These are phyloP conservation scores for Aspergillus nomiae DNA, from an alignment of 2,329 filamentous ascomycete genomes.

Conservation along the genomic window DNA sequence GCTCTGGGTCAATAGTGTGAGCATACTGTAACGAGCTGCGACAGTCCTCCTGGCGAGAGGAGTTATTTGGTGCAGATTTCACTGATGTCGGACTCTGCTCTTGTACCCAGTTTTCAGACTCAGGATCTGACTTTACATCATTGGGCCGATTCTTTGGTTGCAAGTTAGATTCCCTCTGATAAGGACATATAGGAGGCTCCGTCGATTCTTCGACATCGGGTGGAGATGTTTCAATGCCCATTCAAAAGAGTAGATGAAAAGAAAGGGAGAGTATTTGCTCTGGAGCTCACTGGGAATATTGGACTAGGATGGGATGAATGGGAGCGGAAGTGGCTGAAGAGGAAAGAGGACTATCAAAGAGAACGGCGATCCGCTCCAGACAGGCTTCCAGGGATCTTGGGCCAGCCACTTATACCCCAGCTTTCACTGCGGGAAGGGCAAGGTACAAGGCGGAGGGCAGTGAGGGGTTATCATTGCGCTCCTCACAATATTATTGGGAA, in stretches of 20 bases:
- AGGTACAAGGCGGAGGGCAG: slow-evolving; percentile 3
- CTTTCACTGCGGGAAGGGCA: neutral
- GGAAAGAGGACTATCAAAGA: neutral
- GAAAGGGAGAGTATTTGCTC: neutral
- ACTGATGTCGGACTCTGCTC: neutral
- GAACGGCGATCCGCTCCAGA: neutral
- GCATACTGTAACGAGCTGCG: slow-evolving; percentile 23
- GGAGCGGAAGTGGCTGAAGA: neutral
- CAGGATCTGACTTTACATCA: slow-evolving; percentile 20
- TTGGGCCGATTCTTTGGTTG: slow-evolving; percentile 21
- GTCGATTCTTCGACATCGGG: slow-evolving; percentile 46
- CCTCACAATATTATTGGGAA: slow-evolving; percentile 14
- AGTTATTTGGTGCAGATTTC: neutral
- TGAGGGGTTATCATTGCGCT: slow-evolving; percentile 19
- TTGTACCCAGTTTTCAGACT: slow-evolving; percentile 20
- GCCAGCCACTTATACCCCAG: slow-evolving; percentile 4
- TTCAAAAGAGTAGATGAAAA: slow-evolving; percentile 32
- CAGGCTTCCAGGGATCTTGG: neutral
- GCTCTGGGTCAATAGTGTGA: slow-evolving; percentile 25
- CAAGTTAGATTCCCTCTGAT: slow-evolving; percentile 26
- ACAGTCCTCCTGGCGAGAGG: neutral
- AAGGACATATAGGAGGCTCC: slow-evolving; percentile 42
- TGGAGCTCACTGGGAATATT: neutral
- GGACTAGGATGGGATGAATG: neutral
- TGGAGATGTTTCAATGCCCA: slow-evolving; percentile 41